phyloP scores from a whole-genome alignment of 2,329 filamentous ascomycete species.

The Orbilia javanica region DNA sequence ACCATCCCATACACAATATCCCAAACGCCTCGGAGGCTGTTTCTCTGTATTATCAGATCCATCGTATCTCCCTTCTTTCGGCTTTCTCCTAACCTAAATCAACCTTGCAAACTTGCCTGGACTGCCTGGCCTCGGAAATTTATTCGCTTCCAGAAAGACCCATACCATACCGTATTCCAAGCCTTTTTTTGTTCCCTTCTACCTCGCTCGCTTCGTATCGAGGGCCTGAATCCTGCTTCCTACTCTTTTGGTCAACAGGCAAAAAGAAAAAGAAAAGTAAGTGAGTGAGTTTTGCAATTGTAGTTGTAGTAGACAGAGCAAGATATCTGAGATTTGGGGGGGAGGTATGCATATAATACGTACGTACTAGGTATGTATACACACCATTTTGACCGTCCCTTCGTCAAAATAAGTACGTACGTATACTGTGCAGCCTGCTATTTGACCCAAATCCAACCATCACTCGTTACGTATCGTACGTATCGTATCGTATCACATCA shows the following conservation, averaged over 20 bases:
- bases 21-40: slow-evolving; percentile 9
- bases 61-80: slow-evolving; percentile 34
- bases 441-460: no score
- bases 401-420: no score
- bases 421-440: neutral
- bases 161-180: slow-evolving; percentile 10
- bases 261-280: neutral
- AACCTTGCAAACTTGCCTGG: slow-evolving; percentile 44
- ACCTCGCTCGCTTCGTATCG: slow-evolving; percentile 40
- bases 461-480: neutral
- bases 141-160: slow-evolving; percentile 53
- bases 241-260: slow-evolving; percentile 34
- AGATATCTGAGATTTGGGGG: neutral
- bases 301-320: slow-evolving; percentile 24
- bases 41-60: slow-evolving; percentile 49
- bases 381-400: no score
- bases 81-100: slow-evolving; percentile 19
- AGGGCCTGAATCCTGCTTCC: slow-evolving; percentile 33
- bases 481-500: slow-evolving; percentile 1
- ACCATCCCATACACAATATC: no score
- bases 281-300: slow-evolving; percentile 7
- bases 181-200: slow-evolving; percentile 11
- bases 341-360: neutral
- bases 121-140: slow-evolving; percentile 41
- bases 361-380: neutral